These are phyloP conservation scores for Cladosporium halotolerans DNA, from an alignment of 2,329 filamentous ascomycete species.

Conservation along the genomic window DNA sequence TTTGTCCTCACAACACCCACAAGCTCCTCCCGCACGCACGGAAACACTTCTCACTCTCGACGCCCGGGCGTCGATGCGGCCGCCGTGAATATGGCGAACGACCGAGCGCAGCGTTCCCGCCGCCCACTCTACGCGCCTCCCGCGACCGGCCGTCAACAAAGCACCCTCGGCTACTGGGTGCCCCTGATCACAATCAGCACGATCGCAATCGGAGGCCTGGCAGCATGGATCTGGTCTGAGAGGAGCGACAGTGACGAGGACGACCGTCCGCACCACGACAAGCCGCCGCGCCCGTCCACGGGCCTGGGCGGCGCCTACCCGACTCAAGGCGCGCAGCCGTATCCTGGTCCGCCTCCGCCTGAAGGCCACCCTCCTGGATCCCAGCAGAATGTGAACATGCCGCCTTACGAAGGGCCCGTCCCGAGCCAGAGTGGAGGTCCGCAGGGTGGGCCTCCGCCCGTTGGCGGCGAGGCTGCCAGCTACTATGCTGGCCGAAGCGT, in stretches of 20 bases:
- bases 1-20: no score
- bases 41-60: background rate
- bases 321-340: conserved; percentile 20
- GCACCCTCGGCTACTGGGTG: conserved; percentile 75
- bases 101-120: conserved; percentile 48
- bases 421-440: conserved; percentile 22
- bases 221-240: conserved; percentile 92
- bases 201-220: conserved; percentile 77
- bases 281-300: conserved; percentile 24
- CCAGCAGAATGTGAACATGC: conserved; percentile 11
- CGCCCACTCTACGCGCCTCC: conserved; percentile 37
- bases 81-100: conserved; percentile 38
- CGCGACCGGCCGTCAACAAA: conserved; percentile 43
- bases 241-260: conserved; percentile 67
- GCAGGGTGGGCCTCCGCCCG: conserved; percentile 19
- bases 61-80: conserved; percentile 1
- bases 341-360: conserved; percentile 17
- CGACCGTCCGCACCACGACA: conserved; percentile 46
- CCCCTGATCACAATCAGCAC: conserved; percentile 81
- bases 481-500: conserved; percentile 20
- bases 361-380: conserved; percentile 1
- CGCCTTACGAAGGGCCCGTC: conserved; percentile 16
- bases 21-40: background rate
- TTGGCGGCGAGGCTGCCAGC: conserved; percentile 25
- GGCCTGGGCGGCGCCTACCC: conserved; percentile 13